These are phyloP conservation scores for Lachnum nothofagi DNA, from an alignment of 2,329 filamentous ascomycete species.

Conservation along the genomic window DNA sequence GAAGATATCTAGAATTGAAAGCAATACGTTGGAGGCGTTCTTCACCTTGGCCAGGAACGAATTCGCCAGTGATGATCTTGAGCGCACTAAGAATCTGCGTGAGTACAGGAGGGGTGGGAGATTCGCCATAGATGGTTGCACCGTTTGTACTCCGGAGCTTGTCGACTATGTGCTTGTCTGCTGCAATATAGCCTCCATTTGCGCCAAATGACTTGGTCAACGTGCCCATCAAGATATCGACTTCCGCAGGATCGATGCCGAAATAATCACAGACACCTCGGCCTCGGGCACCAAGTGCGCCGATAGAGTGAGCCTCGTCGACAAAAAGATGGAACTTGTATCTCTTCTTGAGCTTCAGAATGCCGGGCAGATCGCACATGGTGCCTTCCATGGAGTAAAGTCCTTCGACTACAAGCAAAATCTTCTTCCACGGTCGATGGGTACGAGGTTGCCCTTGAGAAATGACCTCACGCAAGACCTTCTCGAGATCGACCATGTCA, in stretches of 20 bases:
- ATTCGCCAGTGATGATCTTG: constrained; percentile 81
- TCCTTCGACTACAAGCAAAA: constrained; percentile 90
- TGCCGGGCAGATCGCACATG: constrained; percentile 92
- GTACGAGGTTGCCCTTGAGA: constrained; percentile 95
- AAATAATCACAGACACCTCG: constrained; percentile 98
- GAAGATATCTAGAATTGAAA: constrained; percentile 98
- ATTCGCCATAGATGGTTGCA: constrained; percentile 80
- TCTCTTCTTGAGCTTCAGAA: constrained; percentile 80
- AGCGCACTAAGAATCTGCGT: constrained; percentile 86
- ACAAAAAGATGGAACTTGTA: constrained; percentile 97
- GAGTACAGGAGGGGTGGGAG: constrained; percentile 79
- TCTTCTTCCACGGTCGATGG: constrained; percentile 99
- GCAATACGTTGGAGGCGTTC: constrained; percentile 92
- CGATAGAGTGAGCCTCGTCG: constrained; percentile 94
- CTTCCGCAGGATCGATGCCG: constrained; percentile 75
- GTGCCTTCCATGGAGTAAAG: constrained; percentile 99
- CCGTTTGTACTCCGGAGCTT: constrained; percentile 84
- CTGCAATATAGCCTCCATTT: constrained; percentile 92
- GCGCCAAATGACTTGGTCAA: constrained; percentile 97
- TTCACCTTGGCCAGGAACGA: constrained; percentile 85
- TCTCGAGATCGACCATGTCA: constrained; percentile 83
- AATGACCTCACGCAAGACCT: constrained; percentile 81
- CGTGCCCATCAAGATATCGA: constrained; percentile 97
- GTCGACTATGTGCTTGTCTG: constrained; percentile 84
- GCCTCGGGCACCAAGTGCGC: constrained; percentile 81